These are phyloP conservation scores for Psilocybe mexicana DNA, from an alignment of 1,284 basidiomycete genomes.

Conservation along the genomic window DNA sequence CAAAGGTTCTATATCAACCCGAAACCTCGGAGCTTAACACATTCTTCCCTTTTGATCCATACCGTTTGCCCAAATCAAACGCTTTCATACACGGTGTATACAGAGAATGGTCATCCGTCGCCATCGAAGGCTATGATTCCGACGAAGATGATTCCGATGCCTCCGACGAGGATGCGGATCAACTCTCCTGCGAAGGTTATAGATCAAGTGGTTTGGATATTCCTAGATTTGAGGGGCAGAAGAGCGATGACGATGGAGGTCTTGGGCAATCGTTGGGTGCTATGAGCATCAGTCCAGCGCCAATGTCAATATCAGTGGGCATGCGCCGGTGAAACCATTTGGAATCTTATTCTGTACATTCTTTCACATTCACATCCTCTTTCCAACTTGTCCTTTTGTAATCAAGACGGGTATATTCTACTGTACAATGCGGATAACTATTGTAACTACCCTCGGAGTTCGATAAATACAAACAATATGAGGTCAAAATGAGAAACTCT, in stretches of 20 bases:
- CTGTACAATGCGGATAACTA: no score
- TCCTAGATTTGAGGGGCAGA: constrained; percentile 21
- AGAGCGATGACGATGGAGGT: constrained; percentile 40
- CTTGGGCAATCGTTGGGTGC: constrained; percentile 68
- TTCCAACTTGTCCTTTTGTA: neutral
- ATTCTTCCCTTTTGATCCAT: constrained; percentile 99
- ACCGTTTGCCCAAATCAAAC: constrained; percentile 78
- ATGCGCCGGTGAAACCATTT: constrained; percentile 6
- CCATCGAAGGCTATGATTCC: constrained; percentile 72
- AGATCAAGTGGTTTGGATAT: constrained; percentile 30
- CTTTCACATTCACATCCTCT: neutral
- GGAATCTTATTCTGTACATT: neutral
- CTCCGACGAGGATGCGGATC: constrained; percentile 18
- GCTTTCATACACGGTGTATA: constrained; percentile 73
- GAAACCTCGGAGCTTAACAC: constrained; percentile 80
- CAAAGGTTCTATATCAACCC: constrained; percentile 27
- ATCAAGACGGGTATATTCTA: no score
- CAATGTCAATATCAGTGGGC: constrained; percentile 19
- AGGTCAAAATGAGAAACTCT: no score
- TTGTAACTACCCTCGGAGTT: no score
- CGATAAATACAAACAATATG: no score
- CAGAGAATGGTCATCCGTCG: constrained; percentile 75
- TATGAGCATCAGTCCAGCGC: constrained; percentile 75
- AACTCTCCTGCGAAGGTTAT: neutral
- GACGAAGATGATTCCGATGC: constrained; percentile 41